These are phyloP conservation scores for Solanum gandarillasii DNA, from an alignment of 257 asterid species.

Conservation along the genomic window DNA sequence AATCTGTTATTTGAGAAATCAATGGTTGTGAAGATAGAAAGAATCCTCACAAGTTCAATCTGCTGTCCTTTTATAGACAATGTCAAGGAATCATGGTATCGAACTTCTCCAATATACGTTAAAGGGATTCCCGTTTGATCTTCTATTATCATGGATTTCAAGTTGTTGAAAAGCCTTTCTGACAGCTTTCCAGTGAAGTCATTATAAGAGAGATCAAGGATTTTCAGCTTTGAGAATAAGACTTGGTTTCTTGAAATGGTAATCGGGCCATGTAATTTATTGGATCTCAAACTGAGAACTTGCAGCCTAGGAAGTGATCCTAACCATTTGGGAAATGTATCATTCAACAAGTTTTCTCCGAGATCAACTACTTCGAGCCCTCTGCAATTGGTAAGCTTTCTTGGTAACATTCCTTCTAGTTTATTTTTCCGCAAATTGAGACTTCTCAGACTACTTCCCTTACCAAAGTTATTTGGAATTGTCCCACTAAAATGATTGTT, in stretches of 20 bases:
- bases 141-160: constrained; percentile 7
- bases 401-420: constrained; percentile 16
- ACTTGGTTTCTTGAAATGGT: neutral
- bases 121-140: neutral
- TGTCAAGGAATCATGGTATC: constrained; percentile 9
- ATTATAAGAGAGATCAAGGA: constrained; percentile 19
- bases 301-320: constrained; percentile 10
- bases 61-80: constrained; percentile 8
- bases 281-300: constrained; percentile 21
- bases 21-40: neutral
- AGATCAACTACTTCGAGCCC: constrained; percentile 17
- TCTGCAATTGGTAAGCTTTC: constrained; percentile 10
- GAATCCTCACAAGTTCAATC: constrained; percentile 3
- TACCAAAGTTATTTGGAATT: constrained; percentile 8
- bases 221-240: constrained; percentile 3
- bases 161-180: neutral
- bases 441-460: constrained; percentile 2
- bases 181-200: constrained; percentile 12
- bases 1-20: neutral
- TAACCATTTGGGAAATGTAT: constrained; percentile 17
- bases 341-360: constrained; percentile 14
- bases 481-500: neutral
- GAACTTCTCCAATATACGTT: neutral
- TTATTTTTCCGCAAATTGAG: constrained; percentile 10
- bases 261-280: constrained; percentile 7